Conservation (phyloP, 2,329 filamentous ascomycete species). For the Fusarium domesticum region DNA sequence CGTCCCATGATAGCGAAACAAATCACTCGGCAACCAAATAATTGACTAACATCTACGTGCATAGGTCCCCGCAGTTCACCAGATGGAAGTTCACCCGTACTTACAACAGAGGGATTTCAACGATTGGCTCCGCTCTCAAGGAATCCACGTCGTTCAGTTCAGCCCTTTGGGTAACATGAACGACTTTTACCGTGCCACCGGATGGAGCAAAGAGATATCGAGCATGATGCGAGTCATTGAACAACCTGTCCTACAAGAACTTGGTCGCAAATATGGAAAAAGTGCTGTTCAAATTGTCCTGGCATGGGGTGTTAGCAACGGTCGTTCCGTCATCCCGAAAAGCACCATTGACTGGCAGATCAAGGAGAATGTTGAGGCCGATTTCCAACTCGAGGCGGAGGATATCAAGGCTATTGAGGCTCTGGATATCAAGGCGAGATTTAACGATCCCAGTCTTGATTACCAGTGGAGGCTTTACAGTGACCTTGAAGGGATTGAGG, state of each 20-base stretch:
- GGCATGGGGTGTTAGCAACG: constrained; percentile 34
- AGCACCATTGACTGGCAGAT: constrained; percentile 36
- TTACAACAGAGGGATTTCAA: background rate
- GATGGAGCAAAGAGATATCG: constrained; percentile 31
- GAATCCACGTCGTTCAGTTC: background rate
- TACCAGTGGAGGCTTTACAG: constrained; percentile 11
- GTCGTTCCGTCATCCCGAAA: constrained; percentile 37
- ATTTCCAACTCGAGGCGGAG: constrained; percentile 6
- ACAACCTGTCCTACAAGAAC: constrained; percentile 25
- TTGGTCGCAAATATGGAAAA: constrained; percentile 30
- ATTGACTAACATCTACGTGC: background rate
- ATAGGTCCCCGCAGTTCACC: background rate
- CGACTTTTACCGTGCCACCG: constrained; percentile 30
- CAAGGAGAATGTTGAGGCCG: constrained; percentile 15
- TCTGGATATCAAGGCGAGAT: constrained; percentile 7
- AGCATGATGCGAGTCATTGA: constrained; percentile 30
- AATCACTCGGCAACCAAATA: too few species aligned
- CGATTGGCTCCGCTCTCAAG: background rate
- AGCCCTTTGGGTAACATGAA: constrained; percentile 16
- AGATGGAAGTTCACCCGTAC: background rate
- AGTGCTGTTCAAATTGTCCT: constrained; percentile 34
- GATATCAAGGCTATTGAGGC: constrained; percentile 3
- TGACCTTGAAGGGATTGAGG: constrained; percentile 9
- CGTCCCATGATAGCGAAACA: too few species aligned
- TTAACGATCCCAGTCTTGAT: constrained; percentile 8